Evolutionary conservation across 1,139 yeast species (phyloP).

Genomic region (Suhomyces ambrosiae): DNA sequence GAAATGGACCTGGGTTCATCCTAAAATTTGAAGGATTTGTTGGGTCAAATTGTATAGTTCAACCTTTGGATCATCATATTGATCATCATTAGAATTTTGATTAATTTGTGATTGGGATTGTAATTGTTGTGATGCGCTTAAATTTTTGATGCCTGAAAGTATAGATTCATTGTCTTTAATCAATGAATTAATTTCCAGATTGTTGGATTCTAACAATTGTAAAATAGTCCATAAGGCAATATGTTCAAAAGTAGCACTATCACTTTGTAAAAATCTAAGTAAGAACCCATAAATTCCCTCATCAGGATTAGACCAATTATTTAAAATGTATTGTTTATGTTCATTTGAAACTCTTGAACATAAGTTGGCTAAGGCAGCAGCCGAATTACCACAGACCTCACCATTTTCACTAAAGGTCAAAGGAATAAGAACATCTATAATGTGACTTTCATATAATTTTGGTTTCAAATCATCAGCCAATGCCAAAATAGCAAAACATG

Average conservation of each 20-base stretch:
- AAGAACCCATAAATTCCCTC: conserved; percentile 89
- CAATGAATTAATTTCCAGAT: conserved; percentile 63
- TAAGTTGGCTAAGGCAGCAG: conserved; percentile 95
- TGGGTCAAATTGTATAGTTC: conserved; percentile 79
- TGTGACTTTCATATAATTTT: conserved; percentile 79
- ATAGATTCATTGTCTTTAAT: conserved; percentile 64
- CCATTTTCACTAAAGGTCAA: conserved; percentile 85
- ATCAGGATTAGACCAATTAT: conserved; percentile 76
- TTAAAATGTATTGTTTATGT: conserved; percentile 72
- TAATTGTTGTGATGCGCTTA: conserved; percentile 45
- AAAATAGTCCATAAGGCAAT: conserved; percentile 97
- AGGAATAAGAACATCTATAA: conserved; percentile 87
- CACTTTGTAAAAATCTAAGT: conserved; percentile 75
- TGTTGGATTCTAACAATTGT: conserved; percentile 88
- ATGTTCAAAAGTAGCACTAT: conserved; percentile 96
- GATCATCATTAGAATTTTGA: conserved; percentile 32
- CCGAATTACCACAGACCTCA: conserved; percentile 97
- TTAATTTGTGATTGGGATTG: conserved; percentile 30
- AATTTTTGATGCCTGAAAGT: conserved; percentile 56
- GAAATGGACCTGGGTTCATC: conserved; percentile 21
- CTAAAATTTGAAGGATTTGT: conserved; percentile 64
- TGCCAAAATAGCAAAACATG: conserved; percentile 95
- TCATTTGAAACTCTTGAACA: conserved; percentile 83
- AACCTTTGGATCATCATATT: conserved; percentile 63
- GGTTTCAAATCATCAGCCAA: conserved; percentile 93